Evolutionary conservation across 371 early-diverging fungal genomes (phyloP).

Genomic region (Umbelopsis sp.): DNA sequence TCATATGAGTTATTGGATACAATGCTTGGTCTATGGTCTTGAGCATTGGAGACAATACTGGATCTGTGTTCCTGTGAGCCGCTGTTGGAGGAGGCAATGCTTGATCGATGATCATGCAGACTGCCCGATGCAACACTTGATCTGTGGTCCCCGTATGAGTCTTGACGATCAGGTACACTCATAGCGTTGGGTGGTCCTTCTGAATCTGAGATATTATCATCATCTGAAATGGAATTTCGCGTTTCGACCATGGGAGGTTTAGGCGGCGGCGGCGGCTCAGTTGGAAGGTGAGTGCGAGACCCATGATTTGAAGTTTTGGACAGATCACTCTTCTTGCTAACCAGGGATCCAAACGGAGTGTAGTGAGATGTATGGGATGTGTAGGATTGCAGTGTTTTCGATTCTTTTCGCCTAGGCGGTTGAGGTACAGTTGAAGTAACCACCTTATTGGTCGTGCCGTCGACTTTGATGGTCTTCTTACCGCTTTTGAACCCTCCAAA

Average conservation of each 20-base stretch:
- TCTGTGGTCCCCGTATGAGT: background rate
- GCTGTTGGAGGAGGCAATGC: too few species aligned
- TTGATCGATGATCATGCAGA: too few species aligned
- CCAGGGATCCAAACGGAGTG: background rate
- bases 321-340: background rate
- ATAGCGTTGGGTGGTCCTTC: background rate
- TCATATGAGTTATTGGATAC: too few species aligned
- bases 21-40: background rate
- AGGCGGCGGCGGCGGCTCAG: background rate
- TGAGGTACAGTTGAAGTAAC: background rate
- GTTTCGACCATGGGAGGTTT: background rate
- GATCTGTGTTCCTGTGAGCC: too few species aligned
- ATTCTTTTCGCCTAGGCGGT: background rate
- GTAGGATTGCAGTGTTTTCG: background rate
- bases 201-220: background rate
- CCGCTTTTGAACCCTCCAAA: background rate
- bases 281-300: background rate
- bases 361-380: background rate
- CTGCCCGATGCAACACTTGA: too few species aligned
- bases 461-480: background rate
- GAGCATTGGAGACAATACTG: background rate
- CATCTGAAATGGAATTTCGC: constrained; percentile 5
- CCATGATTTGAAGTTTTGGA: background rate
- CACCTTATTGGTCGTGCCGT: background rate
- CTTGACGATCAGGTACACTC: background rate